Evolutionary conservation across 352 stramenopile genomes (phyloP).

Genomic region (Phytophthora fragariaefolia): DNA sequence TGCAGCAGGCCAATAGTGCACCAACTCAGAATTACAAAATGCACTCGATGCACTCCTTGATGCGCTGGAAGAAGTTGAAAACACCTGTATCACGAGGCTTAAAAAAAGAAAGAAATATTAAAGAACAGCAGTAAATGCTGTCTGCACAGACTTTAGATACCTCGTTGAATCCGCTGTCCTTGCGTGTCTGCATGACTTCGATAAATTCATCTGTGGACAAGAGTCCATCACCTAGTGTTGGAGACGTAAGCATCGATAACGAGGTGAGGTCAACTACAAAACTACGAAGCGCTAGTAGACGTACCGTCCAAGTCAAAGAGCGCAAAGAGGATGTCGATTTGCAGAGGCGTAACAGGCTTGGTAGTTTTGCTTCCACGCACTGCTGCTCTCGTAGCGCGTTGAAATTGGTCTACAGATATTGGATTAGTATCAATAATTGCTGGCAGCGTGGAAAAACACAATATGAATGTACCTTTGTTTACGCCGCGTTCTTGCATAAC

Average conservation of each 20-base stretch:
- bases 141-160: slow-evolving; percentile 37
- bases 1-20: not conserved
- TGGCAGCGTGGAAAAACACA: too few species aligned
- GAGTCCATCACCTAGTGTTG: slow-evolving; percentile 64
- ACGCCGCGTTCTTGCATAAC: slow-evolving; percentile 84
- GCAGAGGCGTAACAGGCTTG: slow-evolving; percentile 71
- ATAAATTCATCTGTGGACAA: slow-evolving; percentile 87
- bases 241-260: not conserved
- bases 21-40: slow-evolving; percentile 33
- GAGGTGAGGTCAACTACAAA: not conserved
- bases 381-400: slow-evolving; percentile 71
- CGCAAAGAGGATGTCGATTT: slow-evolving; percentile 88
- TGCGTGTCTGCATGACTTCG: slow-evolving; percentile 87
- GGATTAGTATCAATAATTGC: too few species aligned
- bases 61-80: slow-evolving; percentile 67
- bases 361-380: slow-evolving; percentile 63
- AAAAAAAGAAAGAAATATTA: slow-evolving; percentile 7
- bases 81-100: slow-evolving; percentile 81
- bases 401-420: slow-evolving; percentile 76
- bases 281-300: too few species aligned
- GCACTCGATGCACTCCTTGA: slow-evolving; percentile 74
- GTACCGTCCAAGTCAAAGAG: slow-evolving; percentile 86
- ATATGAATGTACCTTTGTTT: slow-evolving; percentile 77
- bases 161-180: slow-evolving; percentile 83
- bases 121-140: not conserved